These are phyloP conservation scores for Ogataea neopini DNA, from an alignment of 805 yeast genomes.

Conservation along the genomic window DNA sequence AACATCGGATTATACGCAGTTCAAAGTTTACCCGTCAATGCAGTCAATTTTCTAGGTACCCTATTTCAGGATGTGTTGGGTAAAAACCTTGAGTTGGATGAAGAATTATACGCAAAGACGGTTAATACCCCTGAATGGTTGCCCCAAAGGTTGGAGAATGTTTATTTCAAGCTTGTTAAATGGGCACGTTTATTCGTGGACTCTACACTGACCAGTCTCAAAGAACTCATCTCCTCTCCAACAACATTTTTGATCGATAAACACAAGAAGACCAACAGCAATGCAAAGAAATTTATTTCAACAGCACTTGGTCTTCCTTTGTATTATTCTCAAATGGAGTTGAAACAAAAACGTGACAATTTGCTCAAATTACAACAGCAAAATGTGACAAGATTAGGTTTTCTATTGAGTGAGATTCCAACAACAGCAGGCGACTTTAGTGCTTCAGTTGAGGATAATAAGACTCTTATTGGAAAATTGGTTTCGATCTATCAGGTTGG, in stretches of 20 bases:
- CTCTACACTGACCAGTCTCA: slow-evolving; percentile 18
- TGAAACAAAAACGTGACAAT: slow-evolving; percentile 25
- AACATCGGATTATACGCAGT: slow-evolving; percentile 39
- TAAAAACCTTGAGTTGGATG: slow-evolving; percentile 20
- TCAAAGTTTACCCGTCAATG: slow-evolving; percentile 40
- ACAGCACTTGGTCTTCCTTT: slow-evolving; percentile 41
- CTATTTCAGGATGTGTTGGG: slow-evolving; percentile 31
- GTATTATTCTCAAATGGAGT: slow-evolving; percentile 33
- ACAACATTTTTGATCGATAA: slow-evolving; percentile 27
- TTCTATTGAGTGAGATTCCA: slow-evolving; percentile 37
- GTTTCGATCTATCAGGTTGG: not conserved
- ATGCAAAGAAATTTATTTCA: slow-evolving; percentile 25
- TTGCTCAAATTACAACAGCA: slow-evolving; percentile 25
- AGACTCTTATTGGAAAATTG: not conserved
- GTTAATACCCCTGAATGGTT: slow-evolving; percentile 26
- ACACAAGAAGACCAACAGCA: slow-evolving; percentile 18
- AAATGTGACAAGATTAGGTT: slow-evolving; percentile 41
- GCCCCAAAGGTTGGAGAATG: slow-evolving; percentile 14
- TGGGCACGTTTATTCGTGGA: slow-evolving; percentile 19
- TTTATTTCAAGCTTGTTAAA: slow-evolving; percentile 15
- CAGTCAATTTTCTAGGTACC: slow-evolving; percentile 13
- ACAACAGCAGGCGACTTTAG: not conserved
- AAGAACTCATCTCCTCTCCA: slow-evolving; percentile 25
- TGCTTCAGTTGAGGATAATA: not conserved
- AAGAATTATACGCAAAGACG: slow-evolving; percentile 18